Base-by-base conservation (phyloP, 2,329 filamentous ascomycete species). In the Calycina herbarum region DNA sequence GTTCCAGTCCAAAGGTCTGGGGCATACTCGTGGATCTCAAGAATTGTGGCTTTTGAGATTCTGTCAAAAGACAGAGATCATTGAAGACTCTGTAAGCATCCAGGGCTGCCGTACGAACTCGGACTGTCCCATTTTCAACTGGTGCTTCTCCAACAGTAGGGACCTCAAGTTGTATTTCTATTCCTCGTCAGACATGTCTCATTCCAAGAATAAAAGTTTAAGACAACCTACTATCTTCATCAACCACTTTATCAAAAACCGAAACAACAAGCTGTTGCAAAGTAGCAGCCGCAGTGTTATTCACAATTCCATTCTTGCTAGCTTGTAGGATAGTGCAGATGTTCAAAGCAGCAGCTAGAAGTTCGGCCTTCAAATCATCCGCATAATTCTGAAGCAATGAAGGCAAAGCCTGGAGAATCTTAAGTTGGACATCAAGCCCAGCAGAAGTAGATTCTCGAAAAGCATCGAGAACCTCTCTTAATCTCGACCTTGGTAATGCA, bases 211-310 rank as follows among this genome's bases (percentile, higher is more conserved):
- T 17, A 7, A 5, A 6, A 57, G 2, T 29, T 29, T 4, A 59
- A 13, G 82, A 3, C 4, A 54, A 54, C 86, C 76, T 78, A 90
- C 89, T 89, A 76, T 97, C 93, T 80, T 97, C 93, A 5, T 82
- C 81, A 0, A 89, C 86, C 1, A 97, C 93, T 76, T 96, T 95
- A 76, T 98, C 95, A 78, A 97, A 98, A 0, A 97, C 91, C 0
- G 92, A 90, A 38, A 95, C 92, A 7, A 98, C 89, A 15, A 99
- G 85, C 77, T 98, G 95, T 78, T 97, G 94, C 63, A 99, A 81
- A 1, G 95, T 98, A n/a, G 95, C 95, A 31, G 94, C 93, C 10
- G 95, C 95, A 0, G 96, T 98, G 73, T 96, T 96, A 75, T 94
- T 96, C 72, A 99, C 93, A 61, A 96, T 93, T 31, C 89, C 88